Evolutionary conservation across 2,329 filamentous ascomycete genomes (phyloP).

Genomic region (Capronia americana): DNA sequence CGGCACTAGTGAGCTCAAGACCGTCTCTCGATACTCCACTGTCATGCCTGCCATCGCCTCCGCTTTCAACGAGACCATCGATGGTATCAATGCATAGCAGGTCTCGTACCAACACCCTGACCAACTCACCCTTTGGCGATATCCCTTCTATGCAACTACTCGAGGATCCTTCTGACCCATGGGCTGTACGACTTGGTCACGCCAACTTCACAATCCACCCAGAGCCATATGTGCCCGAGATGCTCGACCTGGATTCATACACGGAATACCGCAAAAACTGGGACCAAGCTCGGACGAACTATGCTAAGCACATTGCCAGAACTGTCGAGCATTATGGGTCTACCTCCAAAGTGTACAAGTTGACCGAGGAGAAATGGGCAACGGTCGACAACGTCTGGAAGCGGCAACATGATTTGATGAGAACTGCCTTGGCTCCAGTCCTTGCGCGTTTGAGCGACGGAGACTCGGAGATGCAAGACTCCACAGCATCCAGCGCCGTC

Average conservation of each 20-base stretch:
- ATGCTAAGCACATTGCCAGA: conserved; percentile 84
- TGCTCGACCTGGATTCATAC: conserved; percentile 65
- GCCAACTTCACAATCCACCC: conserved; percentile 91
- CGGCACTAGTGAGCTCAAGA: conserved; percentile 49
- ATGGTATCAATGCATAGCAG: conserved; percentile 71
- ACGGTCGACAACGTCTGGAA: conserved; percentile 79
- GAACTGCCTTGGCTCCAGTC: conserved; percentile 56
- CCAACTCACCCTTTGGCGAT: conserved; percentile 60
- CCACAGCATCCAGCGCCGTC: conserved; percentile 32
- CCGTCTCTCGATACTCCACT: conserved; percentile 59
- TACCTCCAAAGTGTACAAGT: conserved; percentile 84
- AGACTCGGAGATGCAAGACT: conserved; percentile 37
- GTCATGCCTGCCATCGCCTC: conserved; percentile 66
- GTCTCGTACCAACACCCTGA: conserved; percentile 52
- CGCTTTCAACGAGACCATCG: conserved; percentile 78
- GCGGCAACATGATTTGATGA: conserved; percentile 69
- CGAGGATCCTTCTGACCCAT: conserved; percentile 73
- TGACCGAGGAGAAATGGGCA: conserved; percentile 89
- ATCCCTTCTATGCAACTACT: conserved; percentile 69
- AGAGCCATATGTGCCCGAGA: conserved; percentile 74
- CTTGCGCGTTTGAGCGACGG: conserved; percentile 48
- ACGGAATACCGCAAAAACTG: conserved; percentile 76
- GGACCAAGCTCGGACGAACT: conserved; percentile 83
- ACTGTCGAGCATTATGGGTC: conserved; percentile 89
- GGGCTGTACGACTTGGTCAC: conserved; percentile 85